Percentiles rank a stretch among this genome's conserved stretches.
phyloP scores from a whole-genome alignment of 164 flowering plant species.

The Taxillus chinensis region DNA sequence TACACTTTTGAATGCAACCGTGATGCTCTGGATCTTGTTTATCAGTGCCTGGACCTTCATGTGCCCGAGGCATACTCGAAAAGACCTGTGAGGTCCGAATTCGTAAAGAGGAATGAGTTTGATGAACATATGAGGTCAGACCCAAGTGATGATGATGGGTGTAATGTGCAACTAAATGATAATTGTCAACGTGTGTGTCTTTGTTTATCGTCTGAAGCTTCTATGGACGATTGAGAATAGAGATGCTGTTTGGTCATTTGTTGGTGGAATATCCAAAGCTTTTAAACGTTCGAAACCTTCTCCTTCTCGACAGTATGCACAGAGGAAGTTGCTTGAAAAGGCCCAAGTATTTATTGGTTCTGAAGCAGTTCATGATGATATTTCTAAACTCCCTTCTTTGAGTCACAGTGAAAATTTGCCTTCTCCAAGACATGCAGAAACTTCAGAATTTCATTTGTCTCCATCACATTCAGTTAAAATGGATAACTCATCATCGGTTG shows the following conservation, averaged over 20 bases:
- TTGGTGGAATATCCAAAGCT: slow-evolving; percentile 91
- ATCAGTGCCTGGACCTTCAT: slow-evolving; percentile 91
- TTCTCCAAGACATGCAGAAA: slow-evolving; percentile 31
- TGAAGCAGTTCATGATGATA: slow-evolving; percentile 38
- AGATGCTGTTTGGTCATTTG: slow-evolving; percentile 98
- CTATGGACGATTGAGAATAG: slow-evolving; percentile 93
- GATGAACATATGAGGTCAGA: slow-evolving; percentile 85
- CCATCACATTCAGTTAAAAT: slow-evolving; percentile 20
- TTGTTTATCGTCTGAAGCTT: slow-evolving; percentile 95
- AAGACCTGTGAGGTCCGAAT: slow-evolving; percentile 83
- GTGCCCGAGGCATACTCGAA: slow-evolving; percentile 53
- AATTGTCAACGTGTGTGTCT: slow-evolving; percentile 91
- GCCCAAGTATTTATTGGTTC: slow-evolving; percentile 27
- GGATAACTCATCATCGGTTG: slow-evolving; percentile 14
- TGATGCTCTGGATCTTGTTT: slow-evolving; percentile 88
- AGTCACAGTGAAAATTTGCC: slow-evolving; percentile 22
- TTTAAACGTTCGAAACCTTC: slow-evolving; percentile 90
- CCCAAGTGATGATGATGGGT: slow-evolving; percentile 97
- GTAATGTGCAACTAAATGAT: slow-evolving; percentile 93
- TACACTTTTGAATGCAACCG: slow-evolving; percentile 88
- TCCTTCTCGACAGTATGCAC: slow-evolving; percentile 92
- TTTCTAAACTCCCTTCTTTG: slow-evolving; percentile 20
- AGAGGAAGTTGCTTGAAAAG: slow-evolving; percentile 68
- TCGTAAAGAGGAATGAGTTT: slow-evolving; percentile 90
- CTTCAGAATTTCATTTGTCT: slow-evolving; percentile 22